Conservation (phyloP, 352 stramenopile genomes). For the Pythium coloratum region DNA sequence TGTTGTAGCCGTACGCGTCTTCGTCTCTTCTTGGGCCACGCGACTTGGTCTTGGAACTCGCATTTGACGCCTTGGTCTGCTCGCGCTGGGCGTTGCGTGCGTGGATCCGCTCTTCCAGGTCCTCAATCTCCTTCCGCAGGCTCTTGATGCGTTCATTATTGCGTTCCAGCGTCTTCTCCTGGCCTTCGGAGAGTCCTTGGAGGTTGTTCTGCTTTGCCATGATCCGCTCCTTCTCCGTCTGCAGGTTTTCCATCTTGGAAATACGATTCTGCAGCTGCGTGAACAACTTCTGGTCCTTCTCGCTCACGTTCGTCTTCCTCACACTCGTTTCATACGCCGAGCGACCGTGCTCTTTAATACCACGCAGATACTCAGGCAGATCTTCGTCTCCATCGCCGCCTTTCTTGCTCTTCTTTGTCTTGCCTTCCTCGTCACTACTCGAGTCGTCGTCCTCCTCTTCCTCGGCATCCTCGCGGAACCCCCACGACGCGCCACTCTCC, state of each 20-base stretch:
- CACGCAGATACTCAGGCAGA: slow-evolving; percentile 74
- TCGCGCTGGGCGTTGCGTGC: slow-evolving; percentile 50
- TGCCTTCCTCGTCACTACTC: slow-evolving; percentile 28
- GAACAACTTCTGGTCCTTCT: slow-evolving; percentile 80
- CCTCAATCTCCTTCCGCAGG: slow-evolving; percentile 66
- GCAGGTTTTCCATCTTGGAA: slow-evolving; percentile 83
- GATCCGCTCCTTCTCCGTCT: slow-evolving; percentile 65
- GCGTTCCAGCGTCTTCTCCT: slow-evolving; percentile 54
- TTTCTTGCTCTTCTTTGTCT: slow-evolving; percentile 9
- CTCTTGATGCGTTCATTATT: slow-evolving; percentile 64
- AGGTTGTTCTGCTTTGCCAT: slow-evolving; percentile 71
- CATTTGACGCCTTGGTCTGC: slow-evolving; percentile 26
- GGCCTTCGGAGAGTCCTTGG: slow-evolving; percentile 58
- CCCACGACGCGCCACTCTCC: slow-evolving; percentile 60
- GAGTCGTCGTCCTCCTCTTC: slow-evolving; percentile 41
- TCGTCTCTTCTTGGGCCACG: slow-evolving; percentile 26
- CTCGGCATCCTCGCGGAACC: slow-evolving; percentile 80
- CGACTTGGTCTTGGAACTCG: background rate
- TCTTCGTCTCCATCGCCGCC: slow-evolving; percentile 22
- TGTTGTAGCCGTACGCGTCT: slow-evolving; percentile 51
- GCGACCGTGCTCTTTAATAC: slow-evolving; percentile 52
- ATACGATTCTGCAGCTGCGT: slow-evolving; percentile 77
- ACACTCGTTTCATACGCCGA: slow-evolving; percentile 54
- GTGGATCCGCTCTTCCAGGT: slow-evolving; percentile 55
- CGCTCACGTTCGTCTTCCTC: slow-evolving; percentile 41